Evolutionary conservation across 148 eudicot species (phyloP).

Genomic region (Rhododendron williamsianum): DNA sequence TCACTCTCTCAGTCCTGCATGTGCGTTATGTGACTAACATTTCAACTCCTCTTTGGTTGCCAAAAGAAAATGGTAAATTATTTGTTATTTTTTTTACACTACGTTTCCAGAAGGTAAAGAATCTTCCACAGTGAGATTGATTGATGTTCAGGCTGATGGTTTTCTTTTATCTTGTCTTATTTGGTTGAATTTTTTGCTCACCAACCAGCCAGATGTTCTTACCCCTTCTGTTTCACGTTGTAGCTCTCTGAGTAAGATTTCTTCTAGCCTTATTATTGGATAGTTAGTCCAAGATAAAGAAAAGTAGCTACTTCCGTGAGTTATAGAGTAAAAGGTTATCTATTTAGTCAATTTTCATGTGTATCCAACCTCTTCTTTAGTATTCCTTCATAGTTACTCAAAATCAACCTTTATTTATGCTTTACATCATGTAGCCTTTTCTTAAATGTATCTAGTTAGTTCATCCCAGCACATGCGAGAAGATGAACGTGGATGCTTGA

Average conservation of each 20-base stretch:
- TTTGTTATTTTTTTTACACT: neutral
- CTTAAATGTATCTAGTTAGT: neutral
- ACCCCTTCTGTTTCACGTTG: neutral
- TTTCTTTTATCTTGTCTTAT: neutral
- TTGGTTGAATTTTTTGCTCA: neutral
- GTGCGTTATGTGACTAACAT: neutral
- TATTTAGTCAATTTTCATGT: neutral
- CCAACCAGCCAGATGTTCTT: neutral
- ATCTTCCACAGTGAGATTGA: neutral
- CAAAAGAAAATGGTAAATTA: neutral
- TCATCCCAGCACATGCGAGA: neutral
- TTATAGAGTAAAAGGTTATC: neutral
- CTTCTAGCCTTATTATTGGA: neutral
- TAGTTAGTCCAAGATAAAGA: neutral
- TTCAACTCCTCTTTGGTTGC: neutral
- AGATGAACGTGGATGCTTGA: neutral
- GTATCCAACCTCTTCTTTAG: neutral
- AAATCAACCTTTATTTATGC: neutral
- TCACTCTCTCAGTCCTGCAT: neutral
- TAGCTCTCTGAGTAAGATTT: neutral
- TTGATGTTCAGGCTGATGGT: neutral
- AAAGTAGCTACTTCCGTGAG: neutral
- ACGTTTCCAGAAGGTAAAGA: neutral
- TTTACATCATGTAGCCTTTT: neutral
- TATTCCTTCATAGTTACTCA: neutral